Conservation (phyloP, 805 yeast genomes). For the Candida schatavii region DNA sequence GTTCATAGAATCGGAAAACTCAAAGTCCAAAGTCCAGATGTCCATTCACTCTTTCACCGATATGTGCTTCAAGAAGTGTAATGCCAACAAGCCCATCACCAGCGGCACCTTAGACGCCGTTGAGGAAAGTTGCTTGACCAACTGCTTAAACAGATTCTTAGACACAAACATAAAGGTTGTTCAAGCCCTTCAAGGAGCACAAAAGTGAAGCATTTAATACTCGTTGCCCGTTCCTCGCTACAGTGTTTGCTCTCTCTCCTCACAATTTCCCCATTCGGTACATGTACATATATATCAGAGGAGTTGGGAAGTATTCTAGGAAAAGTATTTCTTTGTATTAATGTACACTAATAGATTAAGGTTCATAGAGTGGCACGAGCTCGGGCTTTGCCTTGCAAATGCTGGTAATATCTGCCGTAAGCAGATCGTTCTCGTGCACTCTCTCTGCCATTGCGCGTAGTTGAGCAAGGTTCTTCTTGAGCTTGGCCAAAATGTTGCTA, state of each 20-base stretch:
- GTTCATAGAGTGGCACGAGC: neutral
- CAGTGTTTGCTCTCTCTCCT: too few relatives aligned
- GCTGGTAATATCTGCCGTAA: neutral
- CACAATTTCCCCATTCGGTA: too few relatives aligned
- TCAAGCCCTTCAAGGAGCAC: constrained; percentile 43
- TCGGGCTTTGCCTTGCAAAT: neutral
- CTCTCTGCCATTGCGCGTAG: neutral
- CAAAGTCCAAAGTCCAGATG: constrained; percentile 83
- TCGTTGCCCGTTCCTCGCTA: too few relatives aligned
- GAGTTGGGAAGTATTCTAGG: too few relatives aligned
- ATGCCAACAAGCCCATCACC: constrained; percentile 43
- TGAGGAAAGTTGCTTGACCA: constrained; percentile 73
- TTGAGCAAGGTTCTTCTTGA: neutral
- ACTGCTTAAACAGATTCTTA: constrained; percentile 81
- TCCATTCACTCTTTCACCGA: constrained; percentile 88
- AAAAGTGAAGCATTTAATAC: too few relatives aligned
- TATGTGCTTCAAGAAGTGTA: constrained; percentile 86
- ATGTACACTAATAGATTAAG: too few relatives aligned
- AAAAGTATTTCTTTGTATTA: too few relatives aligned
- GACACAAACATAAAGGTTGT: constrained; percentile 87
- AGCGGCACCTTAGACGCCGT: constrained; percentile 47
- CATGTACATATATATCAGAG: too few relatives aligned
- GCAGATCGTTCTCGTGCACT: neutral
- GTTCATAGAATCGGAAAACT: constrained; percentile 78
- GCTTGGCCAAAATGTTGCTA: neutral